A percentile compares a stretch with the other conserved stretches of the same genome.
phyloP scores from a whole-genome alignment of 768 basidiomycete genomes.

The Leccinum uliginosum region DNA sequence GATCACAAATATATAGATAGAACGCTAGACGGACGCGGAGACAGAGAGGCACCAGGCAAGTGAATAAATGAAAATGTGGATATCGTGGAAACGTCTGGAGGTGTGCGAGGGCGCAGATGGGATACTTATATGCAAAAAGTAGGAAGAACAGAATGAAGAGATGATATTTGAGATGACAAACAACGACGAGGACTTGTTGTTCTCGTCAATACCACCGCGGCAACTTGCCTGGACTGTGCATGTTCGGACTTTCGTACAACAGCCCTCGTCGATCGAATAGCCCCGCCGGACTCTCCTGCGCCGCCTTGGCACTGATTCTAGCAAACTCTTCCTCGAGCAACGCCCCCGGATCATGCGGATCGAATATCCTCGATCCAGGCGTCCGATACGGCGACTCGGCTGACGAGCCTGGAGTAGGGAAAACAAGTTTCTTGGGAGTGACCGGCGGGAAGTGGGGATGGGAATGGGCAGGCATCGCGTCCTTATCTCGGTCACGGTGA shows the following conservation, averaged over 20 bases:
- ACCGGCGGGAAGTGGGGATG: slow-evolving; percentile 30
- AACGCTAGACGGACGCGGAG: not conserved
- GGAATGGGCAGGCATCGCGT: slow-evolving; percentile 5
- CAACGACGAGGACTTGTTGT: not conserved
- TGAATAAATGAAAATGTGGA: not conserved
- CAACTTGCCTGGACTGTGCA: slow-evolving; percentile 52
- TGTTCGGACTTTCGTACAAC: slow-evolving; percentile 72
- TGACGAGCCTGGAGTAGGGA: slow-evolving; percentile 24
- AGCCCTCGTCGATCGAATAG: slow-evolving; percentile 58
- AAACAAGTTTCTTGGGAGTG: slow-evolving; percentile 42
- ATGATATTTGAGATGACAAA: not conserved
- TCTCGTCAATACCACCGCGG: slow-evolving; percentile 44
- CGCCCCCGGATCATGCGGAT: slow-evolving; percentile 67
- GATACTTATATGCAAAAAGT: slow-evolving; percentile 4
- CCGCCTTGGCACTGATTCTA: slow-evolving; percentile 39
- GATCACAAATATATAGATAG: not conserved
- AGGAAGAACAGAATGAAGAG: slow-evolving; percentile 1
- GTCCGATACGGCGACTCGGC: slow-evolving; percentile 46
- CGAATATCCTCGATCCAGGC: slow-evolving; percentile 49
- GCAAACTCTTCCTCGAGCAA: slow-evolving; percentile 72
- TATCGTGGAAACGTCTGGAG: not conserved
- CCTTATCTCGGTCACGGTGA: slow-evolving; percentile 26
- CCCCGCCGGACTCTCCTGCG: slow-evolving; percentile 61
- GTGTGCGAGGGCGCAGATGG: not conserved
- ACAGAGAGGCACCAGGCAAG: not conserved